Percentiles rank a stretch among this genome's conserved stretches.
Conservation (phyloP, 208 protist genomes). For the Porcisia deanei region DNA sequence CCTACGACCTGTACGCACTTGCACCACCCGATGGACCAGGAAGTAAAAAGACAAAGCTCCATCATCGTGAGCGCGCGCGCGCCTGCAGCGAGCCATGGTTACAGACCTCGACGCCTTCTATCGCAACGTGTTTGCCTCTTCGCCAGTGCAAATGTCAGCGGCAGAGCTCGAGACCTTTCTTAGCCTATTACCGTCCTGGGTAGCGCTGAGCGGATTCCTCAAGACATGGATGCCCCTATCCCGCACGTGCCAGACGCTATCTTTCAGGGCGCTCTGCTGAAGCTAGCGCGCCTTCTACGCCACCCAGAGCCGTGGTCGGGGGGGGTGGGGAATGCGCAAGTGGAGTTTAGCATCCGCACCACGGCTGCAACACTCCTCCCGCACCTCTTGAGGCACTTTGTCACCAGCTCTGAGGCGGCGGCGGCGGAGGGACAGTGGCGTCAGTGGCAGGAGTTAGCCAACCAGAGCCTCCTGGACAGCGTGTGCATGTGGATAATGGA, state of each 20-base stretch:
- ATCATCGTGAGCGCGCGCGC: conserved; percentile 9
- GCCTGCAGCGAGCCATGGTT: conserved; percentile 13
- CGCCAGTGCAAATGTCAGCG: conserved; percentile 10
- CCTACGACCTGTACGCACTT: conserved; percentile 13
- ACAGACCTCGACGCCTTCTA: conserved; percentile 22
- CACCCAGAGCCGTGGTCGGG: conserved; percentile 26
- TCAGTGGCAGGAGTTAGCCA: conserved; percentile 23
- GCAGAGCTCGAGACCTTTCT: conserved; percentile 22
- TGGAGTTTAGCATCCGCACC: conserved; percentile 12
- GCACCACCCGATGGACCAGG: not conserved
- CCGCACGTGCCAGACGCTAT: conserved; percentile 1
- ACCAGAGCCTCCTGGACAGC: conserved; percentile 20
- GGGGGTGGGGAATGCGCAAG: not conserved
- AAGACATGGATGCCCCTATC: not conserved
- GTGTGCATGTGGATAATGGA: conserved; percentile 20
- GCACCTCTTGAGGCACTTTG: conserved; percentile 17
- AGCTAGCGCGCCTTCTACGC: conserved; percentile 21
- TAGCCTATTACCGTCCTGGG: conserved; percentile 28
- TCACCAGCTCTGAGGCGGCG: conserved; percentile 14
- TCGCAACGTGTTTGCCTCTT: conserved; percentile 1
- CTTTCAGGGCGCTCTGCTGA: conserved; percentile 4
- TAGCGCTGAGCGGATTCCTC: conserved; percentile 23
- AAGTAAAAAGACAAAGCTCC: not conserved
- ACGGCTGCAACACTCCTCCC: conserved; percentile 16
- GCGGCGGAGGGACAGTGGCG: conserved; percentile 30